Evolutionary conservation across 2,329 filamentous ascomycete species (phyloP).

Genomic region (Endocalyx cinctus): DNA sequence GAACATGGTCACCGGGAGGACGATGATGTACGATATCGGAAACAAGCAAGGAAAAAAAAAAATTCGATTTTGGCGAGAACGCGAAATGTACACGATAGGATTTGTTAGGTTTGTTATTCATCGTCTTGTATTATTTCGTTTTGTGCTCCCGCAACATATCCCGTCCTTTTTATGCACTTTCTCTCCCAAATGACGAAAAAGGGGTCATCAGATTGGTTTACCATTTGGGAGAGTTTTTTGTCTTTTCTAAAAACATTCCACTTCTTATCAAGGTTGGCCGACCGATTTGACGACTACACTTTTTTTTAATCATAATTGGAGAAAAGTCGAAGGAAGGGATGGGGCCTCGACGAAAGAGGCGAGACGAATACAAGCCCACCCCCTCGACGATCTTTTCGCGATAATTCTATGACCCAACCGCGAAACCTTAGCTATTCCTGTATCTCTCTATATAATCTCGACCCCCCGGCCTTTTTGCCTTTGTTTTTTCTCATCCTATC

Average conservation of each 20-base stretch:
- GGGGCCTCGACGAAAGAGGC: not conserved
- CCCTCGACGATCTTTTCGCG: too few species aligned
- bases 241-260: slow-evolving; percentile 33
- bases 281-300: slow-evolving; percentile 38
- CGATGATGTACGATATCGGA: too few species aligned
- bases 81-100: too few species aligned
- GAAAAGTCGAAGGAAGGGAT: not conserved
- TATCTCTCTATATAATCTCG: not conserved
- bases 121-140: too few species aligned
- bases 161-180: too few species aligned
- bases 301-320: slow-evolving; percentile 9
- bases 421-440: too few species aligned
- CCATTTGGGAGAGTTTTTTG: slow-evolving; percentile 40
- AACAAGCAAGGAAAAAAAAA: too few species aligned
- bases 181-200: slow-evolving; percentile 28
- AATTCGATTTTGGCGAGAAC: too few species aligned
- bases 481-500: not conserved
- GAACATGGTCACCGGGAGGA: too few species aligned
- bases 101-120: too few species aligned
- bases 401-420: too few species aligned
- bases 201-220: slow-evolving; percentile 51
- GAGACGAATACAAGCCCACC: not conserved
- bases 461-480: not conserved
- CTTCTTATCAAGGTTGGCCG: slow-evolving; percentile 48
- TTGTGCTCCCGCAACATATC: too few species aligned